Base-by-base conservation (phyloP, 1,284 basidiomycete species). In the Stygiomarasmius scandens region DNA sequence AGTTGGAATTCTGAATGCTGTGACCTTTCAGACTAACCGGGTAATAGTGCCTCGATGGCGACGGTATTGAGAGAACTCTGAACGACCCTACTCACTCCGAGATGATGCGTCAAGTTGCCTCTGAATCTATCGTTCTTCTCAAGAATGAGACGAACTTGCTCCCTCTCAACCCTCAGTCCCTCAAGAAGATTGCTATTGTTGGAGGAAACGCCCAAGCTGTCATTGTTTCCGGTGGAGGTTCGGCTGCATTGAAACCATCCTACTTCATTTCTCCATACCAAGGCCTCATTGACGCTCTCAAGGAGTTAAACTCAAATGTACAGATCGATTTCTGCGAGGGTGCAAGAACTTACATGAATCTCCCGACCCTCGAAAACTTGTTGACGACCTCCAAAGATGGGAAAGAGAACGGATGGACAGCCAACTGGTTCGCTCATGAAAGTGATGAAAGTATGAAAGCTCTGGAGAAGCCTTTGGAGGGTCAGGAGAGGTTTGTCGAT, bases 171-270 rank as follows among this genome's bases (percentile, higher is more conserved):
- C 75, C 80, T 0, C 63, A 56, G 16, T 25, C 48, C 19, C 32
- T 86, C 58, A 86, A 83, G 71, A 88, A 85, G 69, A 76, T 92
- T 47, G 89, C 89, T 0, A 85, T 94, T 52, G 80, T 93, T 29
- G 92, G 92, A 3, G 84, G 85, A 0, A 93, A 92, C 65, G 90
- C 90, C 20, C 86, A 88, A 64, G 82, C 84, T 2, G 67, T 79
- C 20, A 80, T 88, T 6, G 75, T 88, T 9, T 87, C 86, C 16
- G 92, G 92, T 23, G 92, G 91, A 25, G 91, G 92, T 2, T 87
- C 85, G 16, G 91, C 91, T 0, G 79, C 85, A 1, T 76, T 94
- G 23, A 86, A 87, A 61, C 76, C 91, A 0, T 87, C 86, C 6
- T 93, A 87, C 71, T 87, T 87, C 60, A 71, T 90, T 48, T 83